phyloP scores from a whole-genome alignment of 2,329 filamentous ascomycete species.

The Clonostachys sp. region DNA sequence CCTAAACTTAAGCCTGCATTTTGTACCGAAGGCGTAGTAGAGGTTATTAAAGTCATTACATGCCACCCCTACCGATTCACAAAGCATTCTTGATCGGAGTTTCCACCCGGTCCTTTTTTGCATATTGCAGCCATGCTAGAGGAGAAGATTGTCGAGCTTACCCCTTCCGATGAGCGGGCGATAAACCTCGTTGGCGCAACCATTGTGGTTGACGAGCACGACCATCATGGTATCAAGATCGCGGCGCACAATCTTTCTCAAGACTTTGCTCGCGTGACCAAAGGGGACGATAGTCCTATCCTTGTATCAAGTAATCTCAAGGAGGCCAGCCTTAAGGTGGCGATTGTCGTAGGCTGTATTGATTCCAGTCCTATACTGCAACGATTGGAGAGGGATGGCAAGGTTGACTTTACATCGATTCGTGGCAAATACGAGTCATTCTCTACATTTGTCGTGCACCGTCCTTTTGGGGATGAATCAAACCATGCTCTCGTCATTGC shows the following conservation, averaged over 20 bases:
- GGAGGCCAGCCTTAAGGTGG: neutral
- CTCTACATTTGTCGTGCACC: constrained; percentile 49
- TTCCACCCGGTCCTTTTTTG: too few relatives aligned
- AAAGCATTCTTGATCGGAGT: too few relatives aligned
- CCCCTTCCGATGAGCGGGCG: too few relatives aligned
- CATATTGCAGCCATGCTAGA: too few relatives aligned
- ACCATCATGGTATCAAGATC: neutral
- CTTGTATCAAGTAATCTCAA: neutral
- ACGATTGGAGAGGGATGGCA: neutral
- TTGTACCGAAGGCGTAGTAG: too few relatives aligned
- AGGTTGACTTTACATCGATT: constrained; percentile 43
- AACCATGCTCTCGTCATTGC: constrained; percentile 60
- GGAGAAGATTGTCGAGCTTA: too few relatives aligned
- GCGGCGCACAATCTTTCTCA: neutral
- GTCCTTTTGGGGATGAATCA: constrained; percentile 48
- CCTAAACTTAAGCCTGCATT: too few relatives aligned
- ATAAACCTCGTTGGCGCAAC: neutral
- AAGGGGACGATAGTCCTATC: neutral
- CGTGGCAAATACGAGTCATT: constrained; percentile 67
- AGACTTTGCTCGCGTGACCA: neutral
- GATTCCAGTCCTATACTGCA: neutral
- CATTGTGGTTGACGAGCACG: constrained; percentile 17
- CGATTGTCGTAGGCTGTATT: neutral
- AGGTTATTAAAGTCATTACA: too few relatives aligned
- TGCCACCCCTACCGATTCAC: too few relatives aligned